A percentile compares a stretch with the other conserved stretches of the same genome.
These are phyloP conservation scores for Astrephomene gubernaculifera DNA, from an alignment of 139 green algal species.

Conservation along the genomic window DNA sequence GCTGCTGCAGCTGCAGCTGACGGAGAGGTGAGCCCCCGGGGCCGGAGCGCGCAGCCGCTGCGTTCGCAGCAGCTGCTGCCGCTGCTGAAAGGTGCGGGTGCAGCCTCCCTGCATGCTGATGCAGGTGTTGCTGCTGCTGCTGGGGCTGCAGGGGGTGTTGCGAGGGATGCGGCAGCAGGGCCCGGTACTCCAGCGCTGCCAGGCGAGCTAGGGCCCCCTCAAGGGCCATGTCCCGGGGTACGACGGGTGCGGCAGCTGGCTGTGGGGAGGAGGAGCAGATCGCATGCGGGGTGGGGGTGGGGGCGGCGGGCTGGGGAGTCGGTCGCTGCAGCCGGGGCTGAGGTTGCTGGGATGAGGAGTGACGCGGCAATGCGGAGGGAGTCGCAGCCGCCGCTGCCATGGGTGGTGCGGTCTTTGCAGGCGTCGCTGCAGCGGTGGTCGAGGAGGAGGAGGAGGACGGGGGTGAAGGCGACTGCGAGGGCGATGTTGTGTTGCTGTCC, in stretches of 20 bases:
- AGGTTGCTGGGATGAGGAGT: background rate
- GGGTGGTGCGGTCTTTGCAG: too few species aligned
- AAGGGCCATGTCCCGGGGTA: conserved; percentile 28
- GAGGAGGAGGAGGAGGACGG: conserved; percentile 3
- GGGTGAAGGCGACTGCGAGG: background rate
- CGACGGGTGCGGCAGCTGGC: background rate
- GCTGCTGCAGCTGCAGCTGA: too few species aligned
- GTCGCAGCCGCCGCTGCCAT: background rate
- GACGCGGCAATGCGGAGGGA: background rate
- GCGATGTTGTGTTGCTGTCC: too few species aligned
- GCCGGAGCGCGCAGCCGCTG: background rate
- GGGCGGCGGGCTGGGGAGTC: background rate
- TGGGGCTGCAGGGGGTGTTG: background rate
- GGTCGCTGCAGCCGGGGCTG: too few species aligned
- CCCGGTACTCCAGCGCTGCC: conserved; percentile 22
- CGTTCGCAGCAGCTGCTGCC: background rate
- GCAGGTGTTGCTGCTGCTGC: too few species aligned
- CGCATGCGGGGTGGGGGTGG: background rate
- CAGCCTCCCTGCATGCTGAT: background rate
- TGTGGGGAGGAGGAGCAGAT: background rate
- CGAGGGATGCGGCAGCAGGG: background rate
- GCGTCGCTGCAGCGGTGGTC: too few species aligned
- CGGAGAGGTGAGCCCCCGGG: too few species aligned
- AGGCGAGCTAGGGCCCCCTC: conserved; percentile 29
- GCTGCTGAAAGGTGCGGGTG: too few species aligned